Evolutionary conservation across 148 eudicot genomes (phyloP).

Genomic region (Rhododendron vialii): DNA sequence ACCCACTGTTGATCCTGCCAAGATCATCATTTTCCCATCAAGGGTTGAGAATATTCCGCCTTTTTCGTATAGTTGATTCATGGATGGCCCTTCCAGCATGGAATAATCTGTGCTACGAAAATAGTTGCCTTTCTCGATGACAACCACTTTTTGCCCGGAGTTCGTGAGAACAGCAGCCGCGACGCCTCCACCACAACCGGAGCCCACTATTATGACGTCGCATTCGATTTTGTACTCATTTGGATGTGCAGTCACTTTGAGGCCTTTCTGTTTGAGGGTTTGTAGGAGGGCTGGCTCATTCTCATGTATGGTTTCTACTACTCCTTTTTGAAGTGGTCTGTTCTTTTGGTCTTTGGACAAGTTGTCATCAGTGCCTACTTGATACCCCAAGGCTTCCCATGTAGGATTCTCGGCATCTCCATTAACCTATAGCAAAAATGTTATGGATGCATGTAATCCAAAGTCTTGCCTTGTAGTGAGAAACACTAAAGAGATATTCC

Average conservation of each 20-base stretch:
- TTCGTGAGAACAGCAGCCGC: slow-evolving; percentile 61
- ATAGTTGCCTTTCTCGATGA: slow-evolving; percentile 70
- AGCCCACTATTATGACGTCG: slow-evolving; percentile 60
- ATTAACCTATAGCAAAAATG: slow-evolving; percentile 29
- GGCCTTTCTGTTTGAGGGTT: slow-evolving; percentile 39
- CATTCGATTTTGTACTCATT: slow-evolving; percentile 43
- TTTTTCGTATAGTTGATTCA: slow-evolving; percentile 39
- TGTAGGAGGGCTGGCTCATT: slow-evolving; percentile 24
- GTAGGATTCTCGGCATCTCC: slow-evolving; percentile 34
- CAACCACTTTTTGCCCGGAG: slow-evolving; percentile 57
- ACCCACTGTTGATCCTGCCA: slow-evolving; percentile 60
- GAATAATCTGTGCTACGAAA: slow-evolving; percentile 49
- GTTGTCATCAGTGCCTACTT: slow-evolving; percentile 17
- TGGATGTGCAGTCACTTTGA: slow-evolving; percentile 31
- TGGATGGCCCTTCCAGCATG: slow-evolving; percentile 52
- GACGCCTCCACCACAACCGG: slow-evolving; percentile 71
- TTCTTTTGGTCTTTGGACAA: slow-evolving; percentile 12
- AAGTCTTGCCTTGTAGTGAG: background rate
- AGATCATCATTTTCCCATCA: slow-evolving; percentile 42
- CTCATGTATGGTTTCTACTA: slow-evolving; percentile 42
- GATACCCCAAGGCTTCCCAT: slow-evolving; percentile 61
- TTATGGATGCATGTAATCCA: background rate
- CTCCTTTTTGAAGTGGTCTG: slow-evolving; percentile 50
- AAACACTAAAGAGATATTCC: too few species aligned
- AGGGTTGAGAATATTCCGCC: slow-evolving; percentile 45